These are phyloP conservation scores for Echium plantagineum DNA, from an alignment of 257 asterid genomes.

Conservation along the genomic window DNA sequence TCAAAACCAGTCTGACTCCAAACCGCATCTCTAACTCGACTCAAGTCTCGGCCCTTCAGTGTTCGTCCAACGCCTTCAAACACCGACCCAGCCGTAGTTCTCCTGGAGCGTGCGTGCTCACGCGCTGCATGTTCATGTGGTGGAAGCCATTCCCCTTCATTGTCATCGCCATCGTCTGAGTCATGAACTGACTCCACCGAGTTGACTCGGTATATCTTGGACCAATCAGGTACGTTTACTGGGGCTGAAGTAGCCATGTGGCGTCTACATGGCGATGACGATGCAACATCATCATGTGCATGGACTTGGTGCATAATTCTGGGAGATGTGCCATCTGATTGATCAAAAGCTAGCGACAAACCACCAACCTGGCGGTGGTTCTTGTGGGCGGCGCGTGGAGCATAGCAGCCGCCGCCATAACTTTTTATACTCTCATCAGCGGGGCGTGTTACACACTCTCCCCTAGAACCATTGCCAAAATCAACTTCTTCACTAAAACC, in stretches of 20 bases:
- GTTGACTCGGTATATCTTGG: conserved; percentile 53
- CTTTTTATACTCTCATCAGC: conserved; percentile 20
- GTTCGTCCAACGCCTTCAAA: conserved; percentile 84
- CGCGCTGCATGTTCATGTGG: conserved; percentile 84
- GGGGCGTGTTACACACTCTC: conserved; percentile 46
- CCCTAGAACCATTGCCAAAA: conserved; percentile 3
- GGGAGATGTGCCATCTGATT: conserved; percentile 25
- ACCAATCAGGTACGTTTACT: conserved; percentile 76
- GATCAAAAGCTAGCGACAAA: conserved; percentile 56
- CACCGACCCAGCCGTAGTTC: conserved; percentile 41
- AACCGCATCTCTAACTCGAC: conserved; percentile 85
- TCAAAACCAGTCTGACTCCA: conserved; percentile 94
- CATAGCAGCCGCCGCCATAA: conserved; percentile 20
- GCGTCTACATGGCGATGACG: conserved; percentile 29
- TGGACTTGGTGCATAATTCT: conserved; percentile 50
- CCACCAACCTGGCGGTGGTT: conserved; percentile 37
- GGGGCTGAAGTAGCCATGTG: conserved; percentile 70
- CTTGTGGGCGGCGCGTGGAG: conserved; percentile 19
- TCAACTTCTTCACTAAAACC: conserved; percentile 24
- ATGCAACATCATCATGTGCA: conserved; percentile 20
- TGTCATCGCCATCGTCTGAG: conserved; percentile 25
- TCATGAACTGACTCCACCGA: conserved; percentile 59
- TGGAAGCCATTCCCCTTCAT: conserved; percentile 41
- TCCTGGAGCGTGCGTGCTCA: conserved; percentile 37
- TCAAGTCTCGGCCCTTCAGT: conserved; percentile 76